phyloP scores from a whole-genome alignment of 371 early-diverging fungal species.

The Actinomortierella ambigua region DNA sequence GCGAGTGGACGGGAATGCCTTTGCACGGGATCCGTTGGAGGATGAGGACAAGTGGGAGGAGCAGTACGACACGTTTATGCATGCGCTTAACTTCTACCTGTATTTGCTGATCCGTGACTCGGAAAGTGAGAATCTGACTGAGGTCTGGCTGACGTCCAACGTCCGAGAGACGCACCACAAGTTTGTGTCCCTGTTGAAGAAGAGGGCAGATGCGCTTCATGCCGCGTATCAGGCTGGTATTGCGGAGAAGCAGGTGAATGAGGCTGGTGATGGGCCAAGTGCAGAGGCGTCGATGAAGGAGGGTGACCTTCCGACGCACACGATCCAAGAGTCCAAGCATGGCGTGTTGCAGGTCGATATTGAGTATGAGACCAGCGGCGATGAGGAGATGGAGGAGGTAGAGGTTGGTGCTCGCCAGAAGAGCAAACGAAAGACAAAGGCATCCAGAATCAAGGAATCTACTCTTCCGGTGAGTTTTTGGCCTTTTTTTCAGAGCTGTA shows the following conservation, averaged over 20 bases:
- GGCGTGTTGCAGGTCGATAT: conserved; percentile 42
- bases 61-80: conserved; percentile 47
- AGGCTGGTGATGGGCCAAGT: conserved; percentile 10
- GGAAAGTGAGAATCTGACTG: conserved; percentile 35
- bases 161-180: conserved; percentile 15
- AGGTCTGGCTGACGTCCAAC: conserved; percentile 29
- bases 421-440: conserved; percentile 16
- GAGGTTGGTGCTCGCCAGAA: conserved; percentile 7
- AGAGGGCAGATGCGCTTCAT: conserved; percentile 27
- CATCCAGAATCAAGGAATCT: no score
- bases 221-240: conserved; percentile 30
- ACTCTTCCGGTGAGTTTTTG: no score
- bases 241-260: conserved; percentile 9
- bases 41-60: conserved; percentile 35
- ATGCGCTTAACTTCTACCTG: conserved; percentile 50
- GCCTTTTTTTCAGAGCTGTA: no score
- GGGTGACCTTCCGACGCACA: conserved; percentile 6
- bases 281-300: not conserved
- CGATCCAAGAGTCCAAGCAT: conserved; percentile 21
- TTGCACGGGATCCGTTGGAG: conserved; percentile 20
- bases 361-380: conserved; percentile 23
- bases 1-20: conserved; percentile 21
- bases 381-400: conserved; percentile 13
- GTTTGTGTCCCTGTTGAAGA: conserved; percentile 28
- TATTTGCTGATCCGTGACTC: conserved; percentile 47